Conservation (phyloP, 768 basidiomycete species). For the Dictyophora rubrovolvata region DNA sequence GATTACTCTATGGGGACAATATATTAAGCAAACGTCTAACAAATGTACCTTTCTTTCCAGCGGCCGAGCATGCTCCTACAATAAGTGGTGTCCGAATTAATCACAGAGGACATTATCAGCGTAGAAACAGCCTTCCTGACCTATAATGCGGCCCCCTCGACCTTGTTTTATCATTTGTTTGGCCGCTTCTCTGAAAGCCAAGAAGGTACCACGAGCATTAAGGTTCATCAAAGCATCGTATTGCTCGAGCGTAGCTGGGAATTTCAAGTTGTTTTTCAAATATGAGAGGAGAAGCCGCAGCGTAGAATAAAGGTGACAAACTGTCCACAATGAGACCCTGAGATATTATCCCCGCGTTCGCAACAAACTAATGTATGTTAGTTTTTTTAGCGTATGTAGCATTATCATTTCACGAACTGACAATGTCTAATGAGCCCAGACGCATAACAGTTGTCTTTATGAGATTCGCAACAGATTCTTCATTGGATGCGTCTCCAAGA, state of each 20-base stretch:
- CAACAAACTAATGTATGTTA: slow-evolving; percentile 25
- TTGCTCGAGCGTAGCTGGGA: slow-evolving; percentile 19
- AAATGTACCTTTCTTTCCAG: slow-evolving; percentile 20
- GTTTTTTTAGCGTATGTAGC: neutral
- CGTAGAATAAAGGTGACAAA: too few species aligned
- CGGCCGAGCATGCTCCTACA: slow-evolving; percentile 20
- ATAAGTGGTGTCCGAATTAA: neutral
- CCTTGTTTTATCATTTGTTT: slow-evolving; percentile 17
- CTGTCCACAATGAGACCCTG: slow-evolving; percentile 15
- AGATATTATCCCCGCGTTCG: slow-evolving; percentile 31
- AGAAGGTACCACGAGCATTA: slow-evolving; percentile 40
- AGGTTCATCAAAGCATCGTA: slow-evolving; percentile 36
- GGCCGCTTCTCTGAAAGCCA: slow-evolving; percentile 17
- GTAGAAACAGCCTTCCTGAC: neutral
- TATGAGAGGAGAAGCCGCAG: too few species aligned
- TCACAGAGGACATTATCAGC: neutral
- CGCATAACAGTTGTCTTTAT: neutral
- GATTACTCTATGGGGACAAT: too few species aligned
- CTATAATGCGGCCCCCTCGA: slow-evolving; percentile 11
- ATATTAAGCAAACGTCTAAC: too few species aligned
- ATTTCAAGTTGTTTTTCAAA: neutral
- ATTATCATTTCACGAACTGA: slow-evolving; percentile 10
- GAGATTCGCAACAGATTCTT: neutral
- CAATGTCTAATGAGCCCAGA: slow-evolving; percentile 20
- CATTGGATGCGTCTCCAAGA: neutral